Base-by-base conservation (phyloP, 768 basidiomycete genomes). In the Tulasnella sp. region DNA sequence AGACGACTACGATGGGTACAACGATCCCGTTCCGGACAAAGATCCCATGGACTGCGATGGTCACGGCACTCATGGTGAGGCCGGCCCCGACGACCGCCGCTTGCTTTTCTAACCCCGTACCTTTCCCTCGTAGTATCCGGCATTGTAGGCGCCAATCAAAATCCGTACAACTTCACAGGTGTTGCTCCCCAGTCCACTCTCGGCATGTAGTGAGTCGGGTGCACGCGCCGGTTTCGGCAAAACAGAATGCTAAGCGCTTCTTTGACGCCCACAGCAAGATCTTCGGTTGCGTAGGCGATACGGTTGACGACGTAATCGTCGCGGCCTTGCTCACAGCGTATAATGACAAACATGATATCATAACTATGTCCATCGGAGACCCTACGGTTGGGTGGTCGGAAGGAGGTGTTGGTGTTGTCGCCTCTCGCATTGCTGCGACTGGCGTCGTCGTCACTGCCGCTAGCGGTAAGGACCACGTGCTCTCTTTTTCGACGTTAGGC, bases 361-460 rank as follows among this genome's bases (percentile, higher is more conserved):
- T 79, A 32, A 67, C 71, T 29, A 42, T 79, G 26, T 51, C 48
- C 9, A 16, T 51, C 18, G 48, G 48, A 18, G 32, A 73, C 35
- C 32, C 29, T 3, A 32, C 74, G 18, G 2, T 16, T 4, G 91
- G 90, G 3, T 93, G 91, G 91, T 90, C 90, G 0, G 88, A 89
- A 81, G 85, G 86, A 29, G 83, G 87, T 13, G 83, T 84, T 72
- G 81, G 88, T 16, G 90, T 91, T 2, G 85, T 92, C 4, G 88
- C 90, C 0, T 89, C 88, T 80, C 84, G 90, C 70, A 87, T 93
- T 48, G 87, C 89, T 2, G 85, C 83, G 3, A 83, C 84, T 29
- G 91, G 92, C 9, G 89, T 86, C 80, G 86, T 91, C 67, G 88
- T 92, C 48, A 90, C 89, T 9, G 77, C 77, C 29, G 72, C 78